Conservation (phyloP, 1,284 basidiomycete genomes). For the Erythrobasidium hasegawianum region DNA sequence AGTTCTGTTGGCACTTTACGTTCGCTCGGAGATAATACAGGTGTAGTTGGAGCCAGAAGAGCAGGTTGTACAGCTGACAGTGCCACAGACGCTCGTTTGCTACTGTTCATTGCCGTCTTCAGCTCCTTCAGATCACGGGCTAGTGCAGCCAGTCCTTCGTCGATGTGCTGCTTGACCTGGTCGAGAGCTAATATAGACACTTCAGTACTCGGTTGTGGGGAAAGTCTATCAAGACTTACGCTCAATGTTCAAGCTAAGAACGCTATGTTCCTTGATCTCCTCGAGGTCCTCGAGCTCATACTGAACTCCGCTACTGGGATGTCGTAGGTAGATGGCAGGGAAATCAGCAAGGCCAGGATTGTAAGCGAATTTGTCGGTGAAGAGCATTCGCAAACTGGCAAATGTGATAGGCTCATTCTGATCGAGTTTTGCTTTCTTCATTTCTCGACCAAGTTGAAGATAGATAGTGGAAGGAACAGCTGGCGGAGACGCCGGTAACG, state of each 20-base stretch:
- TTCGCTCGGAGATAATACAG: conserved; percentile 30
- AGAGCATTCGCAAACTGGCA: conserved; percentile 72
- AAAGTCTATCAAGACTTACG: conserved; percentile 58
- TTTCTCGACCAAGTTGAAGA: conserved; percentile 84
- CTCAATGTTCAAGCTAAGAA: conserved; percentile 91
- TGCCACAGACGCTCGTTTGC: conserved; percentile 54
- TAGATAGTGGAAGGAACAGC: conserved; percentile 62
- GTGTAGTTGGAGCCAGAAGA: conserved; percentile 16
- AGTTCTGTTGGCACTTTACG: conserved; percentile 36
- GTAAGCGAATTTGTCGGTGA: conserved; percentile 93
- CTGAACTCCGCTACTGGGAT: conserved; percentile 82
- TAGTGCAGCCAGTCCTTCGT: conserved; percentile 77
- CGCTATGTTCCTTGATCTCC: conserved; percentile 82
- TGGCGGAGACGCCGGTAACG: conserved; percentile 10
- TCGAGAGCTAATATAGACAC: conserved; percentile 66
- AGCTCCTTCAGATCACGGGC: conserved; percentile 90
- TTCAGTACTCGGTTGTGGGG: background rate
- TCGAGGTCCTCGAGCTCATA: conserved; percentile 94
- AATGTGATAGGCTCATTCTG: conserved; percentile 60
- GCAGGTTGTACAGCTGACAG: conserved; percentile 47
- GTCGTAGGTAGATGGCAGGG: conserved; percentile 91
- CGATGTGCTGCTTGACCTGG: conserved; percentile 97
- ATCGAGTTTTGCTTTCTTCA: conserved; percentile 79
- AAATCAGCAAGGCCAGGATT: conserved; percentile 86
- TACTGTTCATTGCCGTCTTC: conserved; percentile 59